Conservation (phyloP, 352 stramenopile species). For the Discostella stelligera region DNA sequence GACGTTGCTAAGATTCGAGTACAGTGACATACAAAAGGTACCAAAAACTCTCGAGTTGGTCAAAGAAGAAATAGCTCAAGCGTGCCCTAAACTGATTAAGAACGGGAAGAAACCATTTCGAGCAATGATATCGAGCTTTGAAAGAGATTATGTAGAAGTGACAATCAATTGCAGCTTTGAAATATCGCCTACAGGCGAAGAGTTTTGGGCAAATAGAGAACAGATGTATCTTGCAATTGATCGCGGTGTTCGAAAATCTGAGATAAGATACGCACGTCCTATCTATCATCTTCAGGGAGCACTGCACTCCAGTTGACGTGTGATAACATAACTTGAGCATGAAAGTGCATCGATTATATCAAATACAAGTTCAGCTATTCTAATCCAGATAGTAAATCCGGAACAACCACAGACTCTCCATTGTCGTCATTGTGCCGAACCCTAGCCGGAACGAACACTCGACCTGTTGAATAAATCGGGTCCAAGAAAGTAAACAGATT, state of each 20-base stretch:
- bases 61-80: slow-evolving; percentile 33
- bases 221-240: slow-evolving; percentile 32
- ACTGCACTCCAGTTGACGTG: background rate
- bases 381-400: slow-evolving; percentile 47
- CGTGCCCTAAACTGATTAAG: slow-evolving; percentile 31
- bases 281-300: slow-evolving; percentile 4
- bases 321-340: too few relatives aligned
- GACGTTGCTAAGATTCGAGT: slow-evolving; percentile 31
- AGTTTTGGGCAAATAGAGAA: slow-evolving; percentile 28
- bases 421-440: slow-evolving; percentile 38
- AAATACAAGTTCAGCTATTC: slow-evolving; percentile 7
- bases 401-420: slow-evolving; percentile 31
- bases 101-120: slow-evolving; percentile 29
- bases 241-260: slow-evolving; percentile 17
- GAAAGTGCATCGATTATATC: too few relatives aligned
- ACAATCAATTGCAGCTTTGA: slow-evolving; percentile 30
- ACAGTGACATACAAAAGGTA: slow-evolving; percentile 34
- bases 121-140: slow-evolving; percentile 29
- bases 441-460: slow-evolving; percentile 29
- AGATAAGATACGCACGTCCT: slow-evolving; percentile 13
- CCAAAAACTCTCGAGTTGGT: slow-evolving; percentile 20
- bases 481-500: slow-evolving; percentile 44
- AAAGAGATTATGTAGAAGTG: slow-evolving; percentile 23
- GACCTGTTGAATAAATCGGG: slow-evolving; percentile 5
- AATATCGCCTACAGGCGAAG: slow-evolving; percentile 18